Base-by-base conservation (phyloP, 805 yeast species). In the Wickerhamomyces xylosicus region DNA sequence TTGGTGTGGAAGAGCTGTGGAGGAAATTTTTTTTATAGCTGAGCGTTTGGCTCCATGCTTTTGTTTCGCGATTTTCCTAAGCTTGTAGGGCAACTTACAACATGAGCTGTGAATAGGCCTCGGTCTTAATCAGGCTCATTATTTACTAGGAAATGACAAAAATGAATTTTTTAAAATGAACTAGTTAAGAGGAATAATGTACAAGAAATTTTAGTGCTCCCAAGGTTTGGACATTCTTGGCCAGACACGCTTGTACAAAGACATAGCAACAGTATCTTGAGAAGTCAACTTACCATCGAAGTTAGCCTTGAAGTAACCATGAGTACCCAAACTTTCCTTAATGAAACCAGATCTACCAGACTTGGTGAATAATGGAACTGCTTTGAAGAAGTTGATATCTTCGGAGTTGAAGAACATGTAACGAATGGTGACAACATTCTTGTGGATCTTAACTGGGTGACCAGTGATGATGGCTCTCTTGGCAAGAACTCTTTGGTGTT, bases 401-500 rank as follows among this genome's bases (percentile, higher is more conserved):
- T 83, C 85, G 10, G 85, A 65, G 54, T 80, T 85, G 78, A 90
- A 90, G 69, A 92, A 92, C 99, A 92, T 92, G 72, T 87, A 92
- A 49, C 97, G 79, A 42, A 92, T 73, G 2, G 98, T 92, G 46
- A 92, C 85, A 32, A 89, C 84, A 43, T 72, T 76, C 65, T 85
- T 90, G 69, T 94, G 97, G 52, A 92, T 89, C 68, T 89, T 92
- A 62, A 87, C 79, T 34, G 97, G 95, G 49, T 86, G 87, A 41
- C 98, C 98, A 0, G 97, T 92, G 39, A 92, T 64, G 5, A 92
- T 77, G 4, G 81, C 79, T 57, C 97, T 74, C 71, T 90, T 87
- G 25, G 94, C 95, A 39, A 89, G 56, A 19, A 90, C 71, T 59
- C 97, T 74, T 13, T 80, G 72, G 53, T 82, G 85, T 61, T 92